Conservation (phyloP, 1,139 yeast genomes). For the Candida glucosophila region DNA sequence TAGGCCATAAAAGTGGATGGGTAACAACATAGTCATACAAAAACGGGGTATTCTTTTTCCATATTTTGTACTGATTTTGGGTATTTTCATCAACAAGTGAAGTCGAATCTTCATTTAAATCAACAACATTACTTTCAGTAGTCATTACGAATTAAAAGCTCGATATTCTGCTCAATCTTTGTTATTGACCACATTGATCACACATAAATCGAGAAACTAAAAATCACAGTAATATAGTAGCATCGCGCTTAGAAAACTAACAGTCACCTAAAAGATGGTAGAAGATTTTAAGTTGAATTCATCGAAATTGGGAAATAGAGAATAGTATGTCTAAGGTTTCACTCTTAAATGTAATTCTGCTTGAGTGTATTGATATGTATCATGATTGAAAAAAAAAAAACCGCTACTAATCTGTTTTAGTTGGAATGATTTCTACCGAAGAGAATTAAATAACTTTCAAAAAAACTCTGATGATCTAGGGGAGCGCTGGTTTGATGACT, state of each 20-base stretch:
- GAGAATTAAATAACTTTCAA: conserved; percentile 63
- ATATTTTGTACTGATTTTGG: conserved; percentile 31
- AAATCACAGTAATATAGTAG: too few relatives aligned
- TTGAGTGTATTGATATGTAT: too few relatives aligned
- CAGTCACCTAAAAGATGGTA: conserved; percentile 15
- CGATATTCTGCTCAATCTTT: too few relatives aligned
- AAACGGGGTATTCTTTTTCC: conserved; percentile 51
- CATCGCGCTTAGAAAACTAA: too few relatives aligned
- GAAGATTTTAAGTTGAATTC: conserved; percentile 54
- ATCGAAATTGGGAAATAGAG: conserved; percentile 70
- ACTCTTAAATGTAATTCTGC: too few relatives aligned
- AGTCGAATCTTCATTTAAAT: conserved; percentile 4
- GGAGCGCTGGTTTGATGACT: conserved; percentile 93
- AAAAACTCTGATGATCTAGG: conserved; percentile 80
- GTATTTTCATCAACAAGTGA: conserved; percentile 17
- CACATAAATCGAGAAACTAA: too few relatives aligned
- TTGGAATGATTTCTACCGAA: conserved; percentile 82
- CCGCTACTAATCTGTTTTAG: too few relatives aligned
- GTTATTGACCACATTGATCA: too few relatives aligned
- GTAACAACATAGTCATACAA: conserved; percentile 45
- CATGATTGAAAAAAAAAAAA: too few relatives aligned
- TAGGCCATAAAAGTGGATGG: conserved; percentile 46
- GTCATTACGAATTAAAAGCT: too few relatives aligned
- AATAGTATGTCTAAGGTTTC: conserved; percentile 69
- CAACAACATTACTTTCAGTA: conserved; percentile 1